Conservation (phyloP, 2,329 filamentous ascomycete genomes). For the Alternaria ethzedia region DNA sequence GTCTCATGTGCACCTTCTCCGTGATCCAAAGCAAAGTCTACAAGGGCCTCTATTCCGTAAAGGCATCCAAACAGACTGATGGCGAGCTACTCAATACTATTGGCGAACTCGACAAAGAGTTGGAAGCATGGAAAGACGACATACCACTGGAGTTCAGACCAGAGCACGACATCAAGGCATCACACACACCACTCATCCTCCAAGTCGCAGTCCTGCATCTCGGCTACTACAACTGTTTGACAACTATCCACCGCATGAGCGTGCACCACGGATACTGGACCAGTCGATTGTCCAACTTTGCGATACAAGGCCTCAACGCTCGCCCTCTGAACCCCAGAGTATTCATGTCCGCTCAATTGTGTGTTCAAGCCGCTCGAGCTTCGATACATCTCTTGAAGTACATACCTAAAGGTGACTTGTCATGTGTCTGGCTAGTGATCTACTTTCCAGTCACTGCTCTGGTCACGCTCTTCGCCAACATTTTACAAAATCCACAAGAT, state of each 20-base stretch:
- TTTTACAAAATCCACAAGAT: constrained; percentile 93
- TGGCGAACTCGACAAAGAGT: constrained; percentile 79
- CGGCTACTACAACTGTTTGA: constrained; percentile 96
- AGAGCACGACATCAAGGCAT: constrained; percentile 92
- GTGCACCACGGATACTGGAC: constrained; percentile 99
- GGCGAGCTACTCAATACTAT: constrained; percentile 95
- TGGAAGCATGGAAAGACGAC: constrained; percentile 95
- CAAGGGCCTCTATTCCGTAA: constrained; percentile 89
- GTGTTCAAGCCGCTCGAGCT: constrained; percentile 88
- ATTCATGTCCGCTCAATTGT: constrained; percentile 90
- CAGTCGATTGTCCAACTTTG: constrained; percentile 89
- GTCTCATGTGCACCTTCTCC: constrained; percentile 88
- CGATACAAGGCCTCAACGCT: constrained; percentile 91
- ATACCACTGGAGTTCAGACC: constrained; percentile 97
- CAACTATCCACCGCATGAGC: constrained; percentile 98
- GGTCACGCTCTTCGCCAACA: constrained; percentile 94
- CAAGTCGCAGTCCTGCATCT: constrained; percentile 96
- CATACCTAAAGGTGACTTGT: constrained; percentile 91
- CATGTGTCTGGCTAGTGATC: constrained; percentile 93
- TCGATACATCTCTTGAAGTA: constrained; percentile 96
- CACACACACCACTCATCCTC: constrained; percentile 89
- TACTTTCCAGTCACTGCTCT: constrained; percentile 97
- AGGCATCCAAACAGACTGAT: constrained; percentile 87
- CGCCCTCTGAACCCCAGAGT: constrained; percentile 90
- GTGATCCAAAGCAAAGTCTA: constrained; percentile 94